phyloP scores from a whole-genome alignment of 2,329 filamentous ascomycete species.

The Xylaria sp. region DNA sequence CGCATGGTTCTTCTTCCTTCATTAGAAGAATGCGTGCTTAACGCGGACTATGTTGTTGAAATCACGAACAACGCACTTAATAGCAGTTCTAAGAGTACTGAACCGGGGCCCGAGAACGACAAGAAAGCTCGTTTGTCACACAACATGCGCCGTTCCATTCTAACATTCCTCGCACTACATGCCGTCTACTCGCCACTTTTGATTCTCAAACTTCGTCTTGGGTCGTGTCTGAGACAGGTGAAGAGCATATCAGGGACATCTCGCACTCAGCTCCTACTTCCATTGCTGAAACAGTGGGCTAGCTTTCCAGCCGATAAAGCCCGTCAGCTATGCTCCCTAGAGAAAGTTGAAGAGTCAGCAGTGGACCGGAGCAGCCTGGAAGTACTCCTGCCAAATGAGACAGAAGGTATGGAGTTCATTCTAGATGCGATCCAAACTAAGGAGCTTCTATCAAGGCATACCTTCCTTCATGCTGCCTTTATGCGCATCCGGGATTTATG shows the following conservation, averaged over 20 bases:
- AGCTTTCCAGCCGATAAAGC: slow-evolving; percentile 58
- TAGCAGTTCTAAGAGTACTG: slow-evolving; percentile 44
- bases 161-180: slow-evolving; percentile 77
- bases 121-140: slow-evolving; percentile 63
- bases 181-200: slow-evolving; percentile 70
- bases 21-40: slow-evolving; percentile 85
- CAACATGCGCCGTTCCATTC: slow-evolving; percentile 66
- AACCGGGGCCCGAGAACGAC: slow-evolving; percentile 48
- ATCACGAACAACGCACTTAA: slow-evolving; percentile 67
- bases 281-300: slow-evolving; percentile 73
- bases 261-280: slow-evolving; percentile 77
- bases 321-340: slow-evolving; percentile 52
- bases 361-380: slow-evolving; percentile 55
- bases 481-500: slow-evolving; percentile 73
- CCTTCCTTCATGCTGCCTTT: slow-evolving; percentile 71
- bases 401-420: slow-evolving; percentile 57
- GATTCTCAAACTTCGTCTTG: slow-evolving; percentile 70
- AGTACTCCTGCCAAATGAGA: slow-evolving; percentile 60
- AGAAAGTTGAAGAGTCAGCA: slow-evolving; percentile 49
- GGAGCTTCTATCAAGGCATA: slow-evolving; percentile 50
- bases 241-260: slow-evolving; percentile 73
- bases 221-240: slow-evolving; percentile 74
- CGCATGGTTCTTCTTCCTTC: slow-evolving; percentile 72
- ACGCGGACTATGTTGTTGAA: slow-evolving; percentile 71
- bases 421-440: slow-evolving; percentile 53